Base-by-base conservation (phyloP, 345 rosid genomes). In the Gossypium rotundifolium region DNA sequence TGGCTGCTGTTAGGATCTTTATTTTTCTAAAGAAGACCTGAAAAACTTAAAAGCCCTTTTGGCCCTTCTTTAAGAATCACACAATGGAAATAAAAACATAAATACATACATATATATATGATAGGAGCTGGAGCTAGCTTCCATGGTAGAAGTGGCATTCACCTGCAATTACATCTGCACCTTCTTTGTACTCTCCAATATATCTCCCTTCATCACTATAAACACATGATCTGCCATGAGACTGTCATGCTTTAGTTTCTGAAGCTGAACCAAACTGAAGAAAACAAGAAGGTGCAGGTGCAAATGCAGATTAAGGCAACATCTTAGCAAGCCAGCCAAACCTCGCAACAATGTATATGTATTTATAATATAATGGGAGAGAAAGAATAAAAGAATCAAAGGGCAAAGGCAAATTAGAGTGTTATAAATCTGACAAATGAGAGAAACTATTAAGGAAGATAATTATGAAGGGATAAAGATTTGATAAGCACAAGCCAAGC, bases 301-400 rank as follows among this genome's bases (percentile, higher is more conserved):
- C 88, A 85, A 88, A 83, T 88, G 89, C 89, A 88, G 88, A 79
- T 12, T 70, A 88, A 88, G 79, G 85, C 86, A 33, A 65, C 88
- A 85, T 65, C 80, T 80, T 77, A 79, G 83, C 69, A 69, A 29
- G 46, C 61, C 48, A 11, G 33, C 4, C 59, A 65, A 14, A 3
- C 62, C 18, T 18, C 51, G 66, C 52, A 14, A 29, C 17, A n/a
- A 3, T 13, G 3, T 25, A 12, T 59, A 59, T 27, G 9, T 69
- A n/a, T 52, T 70, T 29, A 52, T 70, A 70, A 17, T 29, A 52
- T 70, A 70, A 17, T 60, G 33, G 46, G 10, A 52, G 42, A 12
- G n/a, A 53, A 53, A 22, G 55, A n/a, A 7, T 38, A 10, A 27
- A 51, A 49, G 70, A 1, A 9, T 3, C 18, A 13, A 7, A 13